A percentile compares a stretch with the other conserved stretches of the same genome.
These are phyloP conservation scores for Vararia minispora DNA, from an alignment of 768 basidiomycete genomes.

Conservation along the genomic window DNA sequence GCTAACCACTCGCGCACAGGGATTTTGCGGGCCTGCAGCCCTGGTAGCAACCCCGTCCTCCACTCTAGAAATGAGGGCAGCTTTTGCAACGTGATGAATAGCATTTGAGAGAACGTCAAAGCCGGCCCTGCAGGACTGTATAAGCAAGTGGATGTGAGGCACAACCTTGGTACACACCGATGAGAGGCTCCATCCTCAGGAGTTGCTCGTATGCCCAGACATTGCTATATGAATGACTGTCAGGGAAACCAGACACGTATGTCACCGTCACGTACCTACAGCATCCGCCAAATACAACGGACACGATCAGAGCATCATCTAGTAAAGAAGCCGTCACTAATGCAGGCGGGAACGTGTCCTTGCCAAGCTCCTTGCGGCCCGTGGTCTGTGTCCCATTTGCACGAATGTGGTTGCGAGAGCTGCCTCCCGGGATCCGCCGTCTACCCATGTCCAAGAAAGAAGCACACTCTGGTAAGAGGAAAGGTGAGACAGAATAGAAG, in stretches of 20 bases:
- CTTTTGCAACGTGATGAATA: constrained; percentile 61
- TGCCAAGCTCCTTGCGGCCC: no score
- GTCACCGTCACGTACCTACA: constrained; percentile 49
- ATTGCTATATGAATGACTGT: constrained; percentile 35
- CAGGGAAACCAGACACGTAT: not conserved
- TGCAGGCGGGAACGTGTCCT: no score
- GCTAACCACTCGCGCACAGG: constrained; percentile 57
- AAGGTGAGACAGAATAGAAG: no score
- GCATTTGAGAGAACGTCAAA: constrained; percentile 76
- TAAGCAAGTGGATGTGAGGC: not conserved
- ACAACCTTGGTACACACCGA: constrained; percentile 34
- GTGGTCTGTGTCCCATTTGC: no score
- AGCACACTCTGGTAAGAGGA: no score
- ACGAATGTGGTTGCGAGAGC: no score
- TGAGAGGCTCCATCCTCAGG: constrained; percentile 52
- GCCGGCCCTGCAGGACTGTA: constrained; percentile 45
- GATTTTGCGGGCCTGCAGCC: constrained; percentile 54
- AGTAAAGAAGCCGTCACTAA: constrained; percentile 19
- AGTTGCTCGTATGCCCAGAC: constrained; percentile 72
- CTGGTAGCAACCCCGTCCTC: constrained; percentile 26
- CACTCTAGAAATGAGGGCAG: constrained; percentile 50
- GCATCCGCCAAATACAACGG: constrained; percentile 72
- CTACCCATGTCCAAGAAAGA: no score
- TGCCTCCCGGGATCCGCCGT: no score
- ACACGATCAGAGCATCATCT: constrained; percentile 33